Conservation (phyloP, 2,329 filamentous ascomycete genomes). For the Aspergillus ustus region DNA sequence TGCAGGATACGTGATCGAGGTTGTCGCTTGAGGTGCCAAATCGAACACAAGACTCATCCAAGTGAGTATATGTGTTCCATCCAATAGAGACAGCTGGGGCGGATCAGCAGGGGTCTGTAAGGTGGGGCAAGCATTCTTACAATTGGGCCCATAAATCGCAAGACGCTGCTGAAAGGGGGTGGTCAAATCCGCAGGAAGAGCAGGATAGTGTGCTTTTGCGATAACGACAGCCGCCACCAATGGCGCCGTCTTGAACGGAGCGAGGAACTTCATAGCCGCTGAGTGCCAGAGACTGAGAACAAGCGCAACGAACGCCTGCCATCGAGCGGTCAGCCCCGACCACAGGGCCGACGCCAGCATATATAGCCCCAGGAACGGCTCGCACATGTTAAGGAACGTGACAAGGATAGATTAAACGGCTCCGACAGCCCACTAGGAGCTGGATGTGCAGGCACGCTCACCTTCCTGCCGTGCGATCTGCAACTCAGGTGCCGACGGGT, state of each 20-base stretch:
- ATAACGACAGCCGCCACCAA: slow-evolving; percentile 30
- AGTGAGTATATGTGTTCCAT: slow-evolving; percentile 61
- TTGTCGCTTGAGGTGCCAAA: slow-evolving; percentile 53
- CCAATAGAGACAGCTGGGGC: slow-evolving; percentile 55
- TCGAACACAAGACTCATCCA: slow-evolving; percentile 54
- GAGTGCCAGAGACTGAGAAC: not conserved
- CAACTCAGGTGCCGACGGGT: not conserved
- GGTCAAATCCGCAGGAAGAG: slow-evolving; percentile 54
- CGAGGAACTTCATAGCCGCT: slow-evolving; percentile 3
- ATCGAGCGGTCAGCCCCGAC: not conserved
- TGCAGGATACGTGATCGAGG: slow-evolving; percentile 51
- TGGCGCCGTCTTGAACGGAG: slow-evolving; percentile 30
- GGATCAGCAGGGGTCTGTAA: not conserved
- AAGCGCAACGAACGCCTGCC: not conserved
- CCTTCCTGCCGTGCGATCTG: not conserved
- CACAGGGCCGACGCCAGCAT: not conserved
- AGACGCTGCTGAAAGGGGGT: slow-evolving; percentile 61
- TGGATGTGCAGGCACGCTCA: not conserved
- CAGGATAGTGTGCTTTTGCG: slow-evolving; percentile 47
- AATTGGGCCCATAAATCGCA: slow-evolving; percentile 54
- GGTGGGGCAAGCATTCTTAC: slow-evolving; percentile 38
- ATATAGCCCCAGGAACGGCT: not conserved
- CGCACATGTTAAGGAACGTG: not conserved
- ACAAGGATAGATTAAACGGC: not conserved
- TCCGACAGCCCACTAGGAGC: not conserved